These are phyloP conservation scores for Immersiporthe knoxdaviesiana DNA, from an alignment of 2,329 filamentous ascomycete genomes.

Conservation along the genomic window DNA sequence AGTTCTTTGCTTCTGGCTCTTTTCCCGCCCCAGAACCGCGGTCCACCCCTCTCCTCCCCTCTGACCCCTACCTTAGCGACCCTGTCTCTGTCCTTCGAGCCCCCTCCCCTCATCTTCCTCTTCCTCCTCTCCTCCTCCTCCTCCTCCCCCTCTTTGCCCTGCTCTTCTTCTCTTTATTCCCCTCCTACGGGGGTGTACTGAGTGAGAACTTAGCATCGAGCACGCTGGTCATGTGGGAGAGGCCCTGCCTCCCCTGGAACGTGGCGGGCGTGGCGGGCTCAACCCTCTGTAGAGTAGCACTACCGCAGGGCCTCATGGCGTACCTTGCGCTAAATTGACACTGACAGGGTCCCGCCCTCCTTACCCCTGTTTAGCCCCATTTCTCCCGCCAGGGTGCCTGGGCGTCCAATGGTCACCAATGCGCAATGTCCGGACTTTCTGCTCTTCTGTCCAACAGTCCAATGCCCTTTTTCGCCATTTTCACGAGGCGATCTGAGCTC, in stretches of 20 bases:
- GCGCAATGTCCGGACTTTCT: constrained; percentile 12
- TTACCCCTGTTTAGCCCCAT: constrained; percentile 1
- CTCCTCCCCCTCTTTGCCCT: too few species aligned
- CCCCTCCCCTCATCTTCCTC: too few species aligned
- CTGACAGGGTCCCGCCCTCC: neutral
- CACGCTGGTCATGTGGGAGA: neutral
- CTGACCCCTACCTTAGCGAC: neutral
- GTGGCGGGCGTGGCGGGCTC: neutral
- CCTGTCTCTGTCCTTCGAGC: neutral
- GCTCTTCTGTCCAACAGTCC: neutral
- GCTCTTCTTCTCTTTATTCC: too few species aligned
- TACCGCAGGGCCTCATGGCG: neutral
- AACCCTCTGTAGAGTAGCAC: constrained; percentile 1
- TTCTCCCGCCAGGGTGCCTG: constrained; percentile 6
- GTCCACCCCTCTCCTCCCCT: too few species aligned
- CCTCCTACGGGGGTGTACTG: too few species aligned
- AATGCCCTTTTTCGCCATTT: neutral
- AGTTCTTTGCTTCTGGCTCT: neutral
- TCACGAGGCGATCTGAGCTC: neutral
- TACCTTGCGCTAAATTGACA: constrained; percentile 9
- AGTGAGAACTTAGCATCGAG: too few species aligned
- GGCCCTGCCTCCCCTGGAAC: neutral
- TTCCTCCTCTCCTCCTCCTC: too few species aligned
- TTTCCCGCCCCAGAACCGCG: neutral
- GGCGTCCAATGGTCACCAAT: neutral